Evolutionary conservation across 148 eudicot species (phyloP), one percentile per base, ranked within the genome.

Genomic region (Fagopyrum homotropicum): DNA sequence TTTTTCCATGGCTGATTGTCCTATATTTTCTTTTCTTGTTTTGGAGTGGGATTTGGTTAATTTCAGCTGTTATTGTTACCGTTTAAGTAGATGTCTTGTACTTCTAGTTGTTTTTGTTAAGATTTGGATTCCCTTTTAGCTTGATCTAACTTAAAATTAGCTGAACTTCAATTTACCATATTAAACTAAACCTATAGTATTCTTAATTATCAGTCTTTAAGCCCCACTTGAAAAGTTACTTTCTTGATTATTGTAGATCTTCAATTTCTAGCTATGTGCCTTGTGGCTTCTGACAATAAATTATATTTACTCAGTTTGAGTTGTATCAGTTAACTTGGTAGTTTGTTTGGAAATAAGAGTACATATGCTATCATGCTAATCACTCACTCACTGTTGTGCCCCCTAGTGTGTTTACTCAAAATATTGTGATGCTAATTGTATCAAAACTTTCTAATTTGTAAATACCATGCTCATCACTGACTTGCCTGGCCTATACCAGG

Each of bases 1-100:
- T 40, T 35, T 66, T 43, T 66, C 19, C 71, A 66, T 35, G 71
- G 71, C n/a, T 66, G 71, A 35, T 66, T 14, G 47, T n/a, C 52
- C 71, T 43, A 66, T 35, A 45, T 15, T 66, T 66, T 66, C 19
- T 43, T 66, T 66, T 35, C 71, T 66, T 66, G 19, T 35, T 66
- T 35, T 17, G 71, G 46, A 10, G 71, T 66, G 47, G 43, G 71
- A 66, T 35, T 7, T 14, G 46, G 46, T 40, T 15, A 1, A 40
- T 12, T 66, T 66, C 12, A 66, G 71, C 71, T 66, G 19, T 1
- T 64, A 6, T 10, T 35, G n/a, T 30, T 29, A 5, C 17, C 17
- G 46, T 43, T 66, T 29, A 1, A 35, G 47, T 66, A 40, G 19
- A 66, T 66, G 46, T 5, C 17, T 66, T 15, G 47, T 66, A 35